phyloP scores from a whole-genome alignment of 805 yeast genomes.

The Candida mattraensis region DNA sequence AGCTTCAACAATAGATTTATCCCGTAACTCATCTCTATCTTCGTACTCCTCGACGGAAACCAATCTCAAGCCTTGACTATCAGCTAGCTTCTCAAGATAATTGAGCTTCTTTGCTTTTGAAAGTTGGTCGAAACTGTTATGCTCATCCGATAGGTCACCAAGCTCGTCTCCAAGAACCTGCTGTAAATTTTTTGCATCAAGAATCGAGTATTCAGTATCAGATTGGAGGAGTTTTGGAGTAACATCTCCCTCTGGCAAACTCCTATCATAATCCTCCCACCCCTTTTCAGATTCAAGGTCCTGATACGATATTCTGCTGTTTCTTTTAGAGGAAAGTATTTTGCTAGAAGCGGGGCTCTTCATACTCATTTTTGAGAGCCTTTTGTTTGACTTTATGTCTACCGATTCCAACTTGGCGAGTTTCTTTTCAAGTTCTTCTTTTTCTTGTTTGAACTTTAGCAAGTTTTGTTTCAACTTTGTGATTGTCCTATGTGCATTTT shows the following conservation, averaged over 20 bases:
- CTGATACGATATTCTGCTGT: constrained; percentile 20
- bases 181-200: constrained; percentile 1
- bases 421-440: constrained; percentile 33
- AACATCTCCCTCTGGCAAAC: constrained; percentile 13
- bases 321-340: constrained; percentile 18
- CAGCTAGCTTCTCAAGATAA: constrained; percentile 34
- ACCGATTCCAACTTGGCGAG: constrained; percentile 3
- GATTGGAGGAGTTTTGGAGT: constrained; percentile 21
- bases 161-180: constrained; percentile 23
- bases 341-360: constrained; percentile 13
- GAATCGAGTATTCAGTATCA: constrained; percentile 6
- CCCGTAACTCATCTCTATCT: constrained; percentile 8
- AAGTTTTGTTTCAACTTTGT: constrained; percentile 55
- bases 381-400: constrained; percentile 6
- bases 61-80: constrained; percentile 22
- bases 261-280: constrained; percentile 27
- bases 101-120: constrained; percentile 9
- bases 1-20: constrained; percentile 23
- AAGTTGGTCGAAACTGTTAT: constrained; percentile 7
- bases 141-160: constrained; percentile 15
- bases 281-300: constrained; percentile 18
- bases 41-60: constrained; percentile 12
- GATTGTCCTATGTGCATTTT: constrained; percentile 63
- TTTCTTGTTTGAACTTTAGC: constrained; percentile 44
- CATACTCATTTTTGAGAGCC: constrained; percentile 5